Evolutionary conservation across 352 stramenopile species (phyloP).

Genomic region (Phytophthora sp.): DNA sequence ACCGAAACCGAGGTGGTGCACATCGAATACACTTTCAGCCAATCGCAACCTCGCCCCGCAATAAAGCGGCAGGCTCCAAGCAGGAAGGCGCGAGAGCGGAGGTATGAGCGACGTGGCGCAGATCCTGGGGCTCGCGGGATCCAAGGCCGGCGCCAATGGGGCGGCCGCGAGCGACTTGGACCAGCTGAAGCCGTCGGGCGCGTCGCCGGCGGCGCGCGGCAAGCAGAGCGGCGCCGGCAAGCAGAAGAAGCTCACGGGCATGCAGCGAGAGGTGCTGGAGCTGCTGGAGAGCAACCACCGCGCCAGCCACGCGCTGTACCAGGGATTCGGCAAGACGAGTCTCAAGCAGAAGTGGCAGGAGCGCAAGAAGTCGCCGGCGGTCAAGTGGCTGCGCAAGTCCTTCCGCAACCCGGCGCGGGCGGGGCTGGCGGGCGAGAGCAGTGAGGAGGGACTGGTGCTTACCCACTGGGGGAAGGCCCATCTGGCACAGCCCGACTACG

Average conservation of each 20-base stretch:
- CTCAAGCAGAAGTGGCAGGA: slow-evolving; percentile 74
- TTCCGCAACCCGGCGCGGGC: slow-evolving; percentile 65
- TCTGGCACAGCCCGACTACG: slow-evolving; percentile 60
- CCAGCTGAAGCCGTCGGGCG: slow-evolving; percentile 58
- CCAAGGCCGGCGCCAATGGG: slow-evolving; percentile 27
- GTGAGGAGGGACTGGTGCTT: slow-evolving; percentile 51
- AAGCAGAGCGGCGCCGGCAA: slow-evolving; percentile 32
- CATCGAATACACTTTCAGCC: neutral
- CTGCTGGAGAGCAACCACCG: slow-evolving; percentile 68
- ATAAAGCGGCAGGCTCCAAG: neutral
- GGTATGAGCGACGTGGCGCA: slow-evolving; percentile 76
- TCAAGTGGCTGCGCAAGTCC: slow-evolving; percentile 71
- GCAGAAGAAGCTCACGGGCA: slow-evolving; percentile 66
- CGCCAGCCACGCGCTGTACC: slow-evolving; percentile 65
- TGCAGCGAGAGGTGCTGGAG: slow-evolving; percentile 73
- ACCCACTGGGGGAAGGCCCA: slow-evolving; percentile 72
- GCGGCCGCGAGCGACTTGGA: slow-evolving; percentile 39
- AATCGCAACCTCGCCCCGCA: neutral
- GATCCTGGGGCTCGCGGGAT: slow-evolving; percentile 60
- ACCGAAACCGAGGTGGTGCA: too few relatives aligned
- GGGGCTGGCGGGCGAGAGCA: slow-evolving; percentile 43
- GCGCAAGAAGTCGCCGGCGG: slow-evolving; percentile 44
- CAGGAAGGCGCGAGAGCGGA: neutral
- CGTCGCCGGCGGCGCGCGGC: slow-evolving; percentile 10
- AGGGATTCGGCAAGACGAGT: slow-evolving; percentile 60